Evolutionary conservation across 2,329 filamentous ascomycete genomes (phyloP).

Genomic region (Aspergillus phoenicis): DNA sequence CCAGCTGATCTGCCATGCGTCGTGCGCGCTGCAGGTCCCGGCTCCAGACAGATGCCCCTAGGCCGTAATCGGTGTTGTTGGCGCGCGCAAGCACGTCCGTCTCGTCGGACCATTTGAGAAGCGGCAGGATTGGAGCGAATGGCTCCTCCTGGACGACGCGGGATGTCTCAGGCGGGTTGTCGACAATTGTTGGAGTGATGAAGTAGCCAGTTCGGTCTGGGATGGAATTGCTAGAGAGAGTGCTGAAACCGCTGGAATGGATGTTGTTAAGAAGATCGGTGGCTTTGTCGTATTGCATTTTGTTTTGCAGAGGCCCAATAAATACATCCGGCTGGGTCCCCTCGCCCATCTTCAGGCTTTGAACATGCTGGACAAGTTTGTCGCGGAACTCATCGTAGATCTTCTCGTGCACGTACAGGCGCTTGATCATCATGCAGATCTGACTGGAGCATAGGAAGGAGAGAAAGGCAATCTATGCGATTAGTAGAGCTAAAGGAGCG

Average conservation of each 20-base stretch:
- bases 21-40: conserved; percentile 55
- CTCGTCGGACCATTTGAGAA: conserved; percentile 64
- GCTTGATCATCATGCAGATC: conserved; percentile 60
- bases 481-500: background rate
- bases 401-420: conserved; percentile 63
- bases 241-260: conserved; percentile 55
- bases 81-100: conserved; percentile 60
- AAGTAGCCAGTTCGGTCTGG: conserved; percentile 56
- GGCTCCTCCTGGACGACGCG: conserved; percentile 62
- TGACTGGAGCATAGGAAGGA: conserved; percentile 59
- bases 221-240: conserved; percentile 54
- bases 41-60: conserved; percentile 62
- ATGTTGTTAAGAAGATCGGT: conserved; percentile 60
- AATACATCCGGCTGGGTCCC: conserved; percentile 48
- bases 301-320: conserved; percentile 65
- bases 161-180: conserved; percentile 59
- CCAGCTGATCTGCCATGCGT: conserved; percentile 56
- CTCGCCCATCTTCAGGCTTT: conserved; percentile 43
- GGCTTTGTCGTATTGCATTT: conserved; percentile 65
- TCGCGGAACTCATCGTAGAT: conserved; percentile 60
- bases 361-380: conserved; percentile 50
- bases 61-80: conserved; percentile 56
- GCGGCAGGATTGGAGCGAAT: conserved; percentile 66
- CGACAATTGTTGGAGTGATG: conserved; percentile 61
- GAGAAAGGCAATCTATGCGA: conserved; percentile 45